Evolutionary conservation across 2,329 filamentous ascomycete species (phyloP), one percentile per base, ranked within the genome.

Genomic region (Alternaria gaisen): DNA sequence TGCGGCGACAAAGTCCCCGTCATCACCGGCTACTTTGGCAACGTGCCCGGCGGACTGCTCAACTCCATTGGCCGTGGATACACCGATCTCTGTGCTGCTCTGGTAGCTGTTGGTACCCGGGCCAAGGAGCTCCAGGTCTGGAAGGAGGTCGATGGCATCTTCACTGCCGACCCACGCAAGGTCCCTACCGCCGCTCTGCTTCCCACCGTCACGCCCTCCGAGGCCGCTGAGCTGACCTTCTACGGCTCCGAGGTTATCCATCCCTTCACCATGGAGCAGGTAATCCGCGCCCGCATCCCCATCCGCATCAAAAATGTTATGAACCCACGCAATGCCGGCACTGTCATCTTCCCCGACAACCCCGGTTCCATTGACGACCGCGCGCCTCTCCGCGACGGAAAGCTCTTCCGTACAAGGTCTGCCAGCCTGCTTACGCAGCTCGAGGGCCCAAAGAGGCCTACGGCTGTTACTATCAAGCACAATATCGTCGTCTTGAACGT

Each of bases 61-160:
- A 91, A 94, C 70, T 91, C 96, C 70, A 92, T 99, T 65, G 95
- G 95, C 20, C 90, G 95, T 70, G 95, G 95, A 30, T 99, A 99
- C 80, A 98, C 95, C 10, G 95, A 99, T 80, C 86, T 99, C 47
- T 98, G 95, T 77, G 94, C 95, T 12, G 94, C 95, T 6, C 84
- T 99, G 16, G 90, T 94, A 53, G 93, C 95, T 1, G 94, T 99
- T 10, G 94, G 93, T 4, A 83, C 96, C n/a, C 84, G 88, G 70
- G 95, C 95, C 1, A 83, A 90, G 55, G 95, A 99, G 79, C 85
- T 99, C 53, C 95, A 99, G 79, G 91, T 99, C 65, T 98, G 95
- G 95, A 99, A 99, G 82, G 95, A 99, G 78, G 95, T 99, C 7
- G 95, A 99, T 78, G 94, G 93, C 60, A 96, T 98, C 75, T 95